These are phyloP conservation scores for Aspergillus quadricinctus DNA, from an alignment of 2,329 filamentous ascomycete genomes.

Conservation along the genomic window DNA sequence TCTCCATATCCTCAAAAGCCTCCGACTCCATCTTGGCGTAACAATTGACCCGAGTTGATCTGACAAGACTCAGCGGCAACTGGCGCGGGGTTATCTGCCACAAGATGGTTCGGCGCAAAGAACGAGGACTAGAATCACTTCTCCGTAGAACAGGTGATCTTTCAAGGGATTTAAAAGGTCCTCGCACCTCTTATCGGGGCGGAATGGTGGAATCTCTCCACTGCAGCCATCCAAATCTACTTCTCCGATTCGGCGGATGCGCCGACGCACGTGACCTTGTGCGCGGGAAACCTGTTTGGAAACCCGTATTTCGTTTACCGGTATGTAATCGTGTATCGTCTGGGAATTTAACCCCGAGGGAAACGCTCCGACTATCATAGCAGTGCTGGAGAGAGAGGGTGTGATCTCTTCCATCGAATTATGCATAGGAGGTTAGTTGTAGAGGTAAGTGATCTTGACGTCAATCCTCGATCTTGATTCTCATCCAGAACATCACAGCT, in stretches of 20 bases:
- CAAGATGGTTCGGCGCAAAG: not conserved
- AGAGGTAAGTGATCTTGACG: constrained; percentile 21
- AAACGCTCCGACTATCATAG: constrained; percentile 13
- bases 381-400: constrained; percentile 7
- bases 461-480: not conserved
- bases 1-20: constrained; percentile 33
- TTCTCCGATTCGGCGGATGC: constrained; percentile 28
- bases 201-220: not conserved
- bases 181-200: constrained; percentile 13
- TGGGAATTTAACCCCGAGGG: constrained; percentile 12
- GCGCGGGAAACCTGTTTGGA: constrained; percentile 14
- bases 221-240: not conserved
- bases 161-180: not conserved
- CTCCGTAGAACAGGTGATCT: not conserved
- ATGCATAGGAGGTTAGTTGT: constrained; percentile 34
- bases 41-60: not conserved
- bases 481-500: constrained; percentile 21
- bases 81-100: not conserved
- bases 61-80: not conserved
- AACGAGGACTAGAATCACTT: not conserved
- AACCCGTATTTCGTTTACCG: constrained; percentile 2
- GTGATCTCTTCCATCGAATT: constrained; percentile 6
- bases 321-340: not conserved
- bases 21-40: constrained; percentile 29
- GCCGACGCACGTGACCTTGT: constrained; percentile 29